Evolutionary conservation across 768 basidiomycete species (phyloP).

Genomic region (Chalciporus pseudorubinellus): DNA sequence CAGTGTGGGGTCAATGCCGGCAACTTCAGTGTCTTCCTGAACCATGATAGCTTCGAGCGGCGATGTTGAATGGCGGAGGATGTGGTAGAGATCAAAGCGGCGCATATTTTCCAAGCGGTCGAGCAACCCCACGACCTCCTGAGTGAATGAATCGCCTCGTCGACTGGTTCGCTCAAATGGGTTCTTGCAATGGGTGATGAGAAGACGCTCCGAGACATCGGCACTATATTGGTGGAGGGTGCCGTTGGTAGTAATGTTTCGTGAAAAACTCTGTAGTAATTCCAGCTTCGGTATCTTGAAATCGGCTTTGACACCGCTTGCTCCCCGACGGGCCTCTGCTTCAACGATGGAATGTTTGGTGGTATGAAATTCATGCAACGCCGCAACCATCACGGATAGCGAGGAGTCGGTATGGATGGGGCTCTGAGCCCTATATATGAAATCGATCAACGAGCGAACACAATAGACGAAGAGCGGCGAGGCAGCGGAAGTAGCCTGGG

Average conservation of each 20-base stretch:
- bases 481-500: too few species aligned
- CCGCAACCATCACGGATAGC: conserved; percentile 1
- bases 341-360: conserved; percentile 16
- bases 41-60: too few species aligned
- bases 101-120: conserved; percentile 32
- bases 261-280: conserved; percentile 9
- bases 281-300: conserved; percentile 7
- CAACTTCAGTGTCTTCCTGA: too few species aligned
- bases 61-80: background rate
- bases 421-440: conserved; percentile 23
- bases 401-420: conserved; percentile 13
- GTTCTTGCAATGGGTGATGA: too few species aligned
- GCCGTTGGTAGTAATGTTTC: conserved; percentile 5
- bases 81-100: conserved; percentile 24
- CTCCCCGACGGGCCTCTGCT: conserved; percentile 1
- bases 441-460: conserved; percentile 22
- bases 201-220: conserved; percentile 20
- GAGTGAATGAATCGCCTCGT: conserved; percentile 29
- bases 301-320: background rate
- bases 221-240: conserved; percentile 36
- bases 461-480: background rate
- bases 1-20: too few species aligned
- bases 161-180: conserved; percentile 21
- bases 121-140: conserved; percentile 35
- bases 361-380: conserved; percentile 10